These are phyloP conservation scores for Noccaea caerulescens DNA, from an alignment of 345 rosid genomes.

Conservation along the genomic window DNA sequence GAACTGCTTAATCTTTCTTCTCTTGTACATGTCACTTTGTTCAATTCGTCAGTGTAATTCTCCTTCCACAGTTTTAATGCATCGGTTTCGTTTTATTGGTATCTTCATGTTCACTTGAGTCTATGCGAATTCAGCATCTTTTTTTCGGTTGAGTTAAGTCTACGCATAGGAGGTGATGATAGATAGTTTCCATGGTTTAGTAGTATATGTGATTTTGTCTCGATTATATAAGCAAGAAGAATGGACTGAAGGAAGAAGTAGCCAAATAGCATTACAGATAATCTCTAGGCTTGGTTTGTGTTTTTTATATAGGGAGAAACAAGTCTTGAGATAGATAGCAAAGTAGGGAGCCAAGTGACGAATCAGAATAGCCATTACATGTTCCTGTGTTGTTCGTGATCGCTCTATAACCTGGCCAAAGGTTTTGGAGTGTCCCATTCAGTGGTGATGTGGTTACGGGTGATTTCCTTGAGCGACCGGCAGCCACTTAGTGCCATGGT, in stretches of 20 bases:
- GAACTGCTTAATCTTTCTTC: constrained; percentile 22
- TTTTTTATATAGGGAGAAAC: constrained; percentile 27
- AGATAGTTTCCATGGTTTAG: constrained; percentile 7
- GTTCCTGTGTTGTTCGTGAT: constrained; percentile 22
- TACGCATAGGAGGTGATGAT: background rate
- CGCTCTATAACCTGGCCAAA: constrained; percentile 51
- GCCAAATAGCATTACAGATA: constrained; percentile 29
- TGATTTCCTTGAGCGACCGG: constrained; percentile 80
- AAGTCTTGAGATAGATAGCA: constrained; percentile 25
- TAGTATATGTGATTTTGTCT: constrained; percentile 1
- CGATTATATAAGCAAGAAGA: constrained; percentile 23
- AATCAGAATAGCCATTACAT: constrained; percentile 27
- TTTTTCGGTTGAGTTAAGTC: background rate
- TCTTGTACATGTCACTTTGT: constrained; percentile 26
- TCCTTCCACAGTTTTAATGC: constrained; percentile 11
- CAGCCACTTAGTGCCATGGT: constrained; percentile 94
- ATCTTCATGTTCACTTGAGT: background rate
- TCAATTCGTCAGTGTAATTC: constrained; percentile 18
- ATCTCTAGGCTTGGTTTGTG: constrained; percentile 23
- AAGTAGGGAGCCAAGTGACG: constrained; percentile 14
- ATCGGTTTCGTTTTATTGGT: background rate
- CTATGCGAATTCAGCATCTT: constrained; percentile 8
- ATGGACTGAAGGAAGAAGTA: constrained; percentile 22
- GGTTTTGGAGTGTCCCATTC: constrained; percentile 69
- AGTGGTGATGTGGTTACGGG: constrained; percentile 69